Percentiles rank a stretch among this genome's conserved stretches.
These are phyloP conservation scores for Microdochium trichocladiopsis DNA, from an alignment of 2,329 filamentous ascomycete genomes.

Conservation along the genomic window DNA sequence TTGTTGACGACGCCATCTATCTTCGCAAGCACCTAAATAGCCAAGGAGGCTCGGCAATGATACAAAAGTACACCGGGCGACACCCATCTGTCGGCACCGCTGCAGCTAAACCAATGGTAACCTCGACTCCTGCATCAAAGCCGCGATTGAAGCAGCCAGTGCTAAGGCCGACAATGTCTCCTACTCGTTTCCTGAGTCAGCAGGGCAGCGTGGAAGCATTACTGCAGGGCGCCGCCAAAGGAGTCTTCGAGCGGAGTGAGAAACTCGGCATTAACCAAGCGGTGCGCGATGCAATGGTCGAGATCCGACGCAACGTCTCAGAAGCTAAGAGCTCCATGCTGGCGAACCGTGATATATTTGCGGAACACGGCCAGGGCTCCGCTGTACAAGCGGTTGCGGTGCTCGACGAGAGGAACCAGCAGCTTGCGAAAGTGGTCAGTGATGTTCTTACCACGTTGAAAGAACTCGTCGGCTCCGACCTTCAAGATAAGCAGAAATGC, in stretches of 20 bases:
- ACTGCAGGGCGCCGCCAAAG: slow-evolving; percentile 70
- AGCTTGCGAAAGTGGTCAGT: slow-evolving; percentile 61
- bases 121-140: slow-evolving; percentile 25
- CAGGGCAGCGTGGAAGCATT: slow-evolving; percentile 59
- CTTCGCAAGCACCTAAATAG: slow-evolving; percentile 57
- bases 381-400: slow-evolving; percentile 32
- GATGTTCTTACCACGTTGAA: slow-evolving; percentile 58
- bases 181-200: slow-evolving; percentile 43
- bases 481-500: slow-evolving; percentile 40
- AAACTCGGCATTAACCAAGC: slow-evolving; percentile 75
- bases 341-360: slow-evolving; percentile 25
- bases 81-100: slow-evolving; percentile 27
- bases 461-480: slow-evolving; percentile 42
- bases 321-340: slow-evolving; percentile 39
- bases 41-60: slow-evolving; percentile 56
- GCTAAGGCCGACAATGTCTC: slow-evolving; percentile 37
- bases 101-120: slow-evolving; percentile 13
- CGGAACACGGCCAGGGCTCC: slow-evolving; percentile 19
- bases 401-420: slow-evolving; percentile 59
- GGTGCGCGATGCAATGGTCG: slow-evolving; percentile 72
- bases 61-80: slow-evolving; percentile 63
- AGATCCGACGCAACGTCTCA: slow-evolving; percentile 72
- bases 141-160: slow-evolving; percentile 34
- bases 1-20: slow-evolving; percentile 80
- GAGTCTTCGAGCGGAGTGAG: slow-evolving; percentile 65